phyloP scores from a whole-genome alignment of 2,329 filamentous ascomycete species.

The Westerdykella sp. region DNA sequence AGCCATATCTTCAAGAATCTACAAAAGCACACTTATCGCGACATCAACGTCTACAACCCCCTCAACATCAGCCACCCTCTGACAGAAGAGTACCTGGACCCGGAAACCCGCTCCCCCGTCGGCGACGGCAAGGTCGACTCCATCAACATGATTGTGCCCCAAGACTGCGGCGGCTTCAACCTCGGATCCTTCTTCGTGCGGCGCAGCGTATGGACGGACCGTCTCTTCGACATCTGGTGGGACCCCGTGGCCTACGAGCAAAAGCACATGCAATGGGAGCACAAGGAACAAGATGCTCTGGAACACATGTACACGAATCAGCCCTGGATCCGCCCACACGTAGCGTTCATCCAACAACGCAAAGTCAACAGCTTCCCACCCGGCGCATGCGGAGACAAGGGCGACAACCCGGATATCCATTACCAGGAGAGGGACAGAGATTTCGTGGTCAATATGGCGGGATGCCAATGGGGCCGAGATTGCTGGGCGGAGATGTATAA shows the following conservation, averaged over 20 bases:
- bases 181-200: constrained; percentile 90
- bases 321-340: constrained; percentile 84
- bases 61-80: constrained; percentile 87
- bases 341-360: constrained; percentile 84
- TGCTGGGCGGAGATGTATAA: constrained; percentile 98
- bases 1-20: constrained; percentile 83
- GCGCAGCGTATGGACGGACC: constrained; percentile 82
- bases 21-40: constrained; percentile 70
- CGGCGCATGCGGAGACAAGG: constrained; percentile 76
- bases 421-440: constrained; percentile 81
- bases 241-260: constrained; percentile 96
- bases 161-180: constrained; percentile 95
- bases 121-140: constrained; percentile 74
- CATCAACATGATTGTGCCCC: constrained; percentile 80
- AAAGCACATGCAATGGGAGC: constrained; percentile 98
- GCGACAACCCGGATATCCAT: constrained; percentile 70
- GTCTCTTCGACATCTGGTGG: constrained; percentile 95
- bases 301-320: constrained; percentile 88
- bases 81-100: constrained; percentile 67
- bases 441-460: constrained; percentile 97
- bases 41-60: constrained; percentile 95
- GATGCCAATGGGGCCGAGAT: constrained; percentile 92
- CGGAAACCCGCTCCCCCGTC: constrained; percentile 60
- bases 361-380: constrained; percentile 91
- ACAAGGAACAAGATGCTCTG: constrained; percentile 95